Evolutionary conservation across 1,139 yeast genomes (phyloP), one percentile per base, ranked within the genome.

Genomic region (Yamadazyma diospyri): DNA sequence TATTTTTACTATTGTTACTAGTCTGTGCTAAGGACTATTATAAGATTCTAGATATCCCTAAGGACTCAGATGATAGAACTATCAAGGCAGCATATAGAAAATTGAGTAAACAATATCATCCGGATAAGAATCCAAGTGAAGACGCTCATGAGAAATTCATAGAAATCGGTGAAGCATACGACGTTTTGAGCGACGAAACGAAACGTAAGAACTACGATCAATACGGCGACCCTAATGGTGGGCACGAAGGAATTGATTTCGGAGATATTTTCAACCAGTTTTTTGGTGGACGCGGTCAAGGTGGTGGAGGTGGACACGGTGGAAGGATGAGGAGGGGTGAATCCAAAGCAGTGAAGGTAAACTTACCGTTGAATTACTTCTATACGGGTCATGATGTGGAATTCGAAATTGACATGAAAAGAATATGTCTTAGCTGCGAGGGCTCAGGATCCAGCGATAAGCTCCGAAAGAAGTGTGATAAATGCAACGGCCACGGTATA

Each of bases 131-230:
- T 51, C 82, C 69, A 4, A 77, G 81, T 44, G 92, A 85, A 15
- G 81, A 73, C 26, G 95, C 97, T 2, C 89, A 85, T 44, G 81
- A 82, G 37, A 81, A 76, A 58, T 92, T 88, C 57, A 81, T 92
- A 33, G 95, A 88, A 55, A 76, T 92, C 18, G 95, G 96, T 6
- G 95, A 84, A 47, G 97, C 97, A 0, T 92, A 92, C 55, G 97
- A 89, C 41, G 86, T 88, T 9, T 70, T 92, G 41, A 75, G 81
- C 39, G 89, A 89, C 53, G 60, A 73, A 10, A 85, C 83, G 36
- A 85, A 87, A 57, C 74, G 86, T 39, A 53, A 68, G 25, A 72
- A 77, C 23, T 92, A 82, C 53, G 97, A 92, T 56, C 66, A 69
- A 33, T 86, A 67, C 51, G 98, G 98, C 21, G 85, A 81, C 42